Conservation (phyloP, 768 basidiomycete species). For the Kwoniella sp. region DNA sequence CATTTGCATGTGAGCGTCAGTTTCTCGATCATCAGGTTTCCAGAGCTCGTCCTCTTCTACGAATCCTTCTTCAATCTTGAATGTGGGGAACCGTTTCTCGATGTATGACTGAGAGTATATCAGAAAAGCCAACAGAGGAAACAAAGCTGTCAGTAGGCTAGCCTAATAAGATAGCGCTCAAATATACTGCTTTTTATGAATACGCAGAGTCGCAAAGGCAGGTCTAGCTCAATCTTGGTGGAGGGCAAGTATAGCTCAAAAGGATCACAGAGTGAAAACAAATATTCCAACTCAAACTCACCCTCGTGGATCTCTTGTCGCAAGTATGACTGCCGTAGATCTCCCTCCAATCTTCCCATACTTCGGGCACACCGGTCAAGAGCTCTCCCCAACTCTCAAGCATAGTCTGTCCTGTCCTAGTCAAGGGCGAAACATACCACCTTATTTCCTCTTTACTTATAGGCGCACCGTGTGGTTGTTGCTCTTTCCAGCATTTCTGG, state of each 20-base stretch:
- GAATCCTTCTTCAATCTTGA: constrained; percentile 48
- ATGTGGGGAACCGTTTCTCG: constrained; percentile 43
- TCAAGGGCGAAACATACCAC: constrained; percentile 49
- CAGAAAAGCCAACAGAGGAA: too few species aligned
- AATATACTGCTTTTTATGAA: too few species aligned
- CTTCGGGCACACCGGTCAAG: constrained; percentile 41
- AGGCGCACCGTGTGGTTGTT: constrained; percentile 35
- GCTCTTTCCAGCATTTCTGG: constrained; percentile 35
- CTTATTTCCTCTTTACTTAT: constrained; percentile 37
- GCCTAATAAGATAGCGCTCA: too few species aligned
- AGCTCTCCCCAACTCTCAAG: constrained; percentile 47
- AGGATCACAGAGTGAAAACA: background rate
- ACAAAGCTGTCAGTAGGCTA: background rate
- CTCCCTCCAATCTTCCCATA: constrained; percentile 53
- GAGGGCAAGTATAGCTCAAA: too few species aligned
- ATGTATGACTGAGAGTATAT: constrained; percentile 35
- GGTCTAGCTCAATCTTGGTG: too few species aligned
- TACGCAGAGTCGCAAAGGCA: too few species aligned
- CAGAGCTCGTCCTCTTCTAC: constrained; percentile 52
- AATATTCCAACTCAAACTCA: constrained; percentile 20
- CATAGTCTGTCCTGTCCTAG: constrained; percentile 53
- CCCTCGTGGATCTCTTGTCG: constrained; percentile 48
- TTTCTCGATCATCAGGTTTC: constrained; percentile 50
- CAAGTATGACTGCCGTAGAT: constrained; percentile 55
- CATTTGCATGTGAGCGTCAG: constrained; percentile 46